Evolutionary conservation across 805 yeast species (phyloP), one percentile per base, ranked within the genome.

Genomic region (Kockiozyma suomiensis): DNA sequence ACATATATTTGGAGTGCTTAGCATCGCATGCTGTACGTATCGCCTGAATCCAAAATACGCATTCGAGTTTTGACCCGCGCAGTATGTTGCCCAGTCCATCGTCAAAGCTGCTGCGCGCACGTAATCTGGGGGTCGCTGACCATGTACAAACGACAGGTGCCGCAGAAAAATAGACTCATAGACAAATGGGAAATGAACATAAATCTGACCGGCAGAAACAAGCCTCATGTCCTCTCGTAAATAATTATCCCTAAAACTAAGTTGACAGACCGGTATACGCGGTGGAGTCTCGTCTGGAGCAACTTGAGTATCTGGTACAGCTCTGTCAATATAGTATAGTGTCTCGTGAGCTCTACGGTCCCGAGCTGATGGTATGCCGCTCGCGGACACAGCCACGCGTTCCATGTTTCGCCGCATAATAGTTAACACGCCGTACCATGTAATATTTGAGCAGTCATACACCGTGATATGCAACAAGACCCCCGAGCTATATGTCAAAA

Each of bases 401-500:
- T 61, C 65, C 32, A 48, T 30, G 26, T 62, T 62, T 13, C 64
- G 52, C 8, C 64, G 50, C 60, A 63, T 56, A 19, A 57, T 19
- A 8, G 28, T 40, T 13, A 49, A 30, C 13, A 58, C 50, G 19
- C 59, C 43, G 23, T 32, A 47, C 65, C 66, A 63, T n/a, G 62
- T 52, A 23, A 63, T 50, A 32, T 57, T 51, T 15, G 59, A 57
- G 41, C 66, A 63, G 50, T 63, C 66, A 26, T 48, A 63, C 8
- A 54, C 59, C 10, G 58, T 28, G 13, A 61, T 7, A 17, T 46
- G 40, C 50, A 62, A n/a, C 21, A 58, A 21, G 19, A 56, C 40
- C 21, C 54, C 60, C 19, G 51, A 33, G 7, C 33, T 3, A 5
- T 49, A 43, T 12, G 25, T 37, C 42, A 37, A 10, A 30, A 17